Percentiles rank a stretch among this genome's conserved stretches.
Conservation (phyloP, 139 green algal species). For the Yamagishiella unicocca region DNA sequence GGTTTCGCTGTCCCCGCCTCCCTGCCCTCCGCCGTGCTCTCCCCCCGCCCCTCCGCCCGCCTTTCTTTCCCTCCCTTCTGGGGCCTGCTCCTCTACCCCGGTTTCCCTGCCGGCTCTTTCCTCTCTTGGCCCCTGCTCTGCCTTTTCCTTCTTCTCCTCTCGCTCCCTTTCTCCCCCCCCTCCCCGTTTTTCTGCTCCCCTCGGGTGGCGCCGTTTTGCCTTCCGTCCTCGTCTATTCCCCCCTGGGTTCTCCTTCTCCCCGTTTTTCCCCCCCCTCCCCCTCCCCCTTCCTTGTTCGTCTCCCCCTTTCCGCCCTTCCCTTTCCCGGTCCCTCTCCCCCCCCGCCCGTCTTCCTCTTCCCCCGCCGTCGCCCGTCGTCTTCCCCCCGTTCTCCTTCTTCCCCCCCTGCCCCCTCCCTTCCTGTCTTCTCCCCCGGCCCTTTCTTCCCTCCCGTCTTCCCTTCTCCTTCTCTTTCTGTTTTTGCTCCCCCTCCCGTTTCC, state of each 20-base stretch:
- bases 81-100: no score
- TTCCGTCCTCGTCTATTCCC: not conserved
- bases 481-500: not conserved
- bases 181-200: not conserved
- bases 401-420: not conserved
- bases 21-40: no score
- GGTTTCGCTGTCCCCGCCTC: no score
- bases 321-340: not conserved
- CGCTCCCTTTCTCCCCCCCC: not conserved
- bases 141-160: no score
- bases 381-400: not conserved
- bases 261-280: not conserved
- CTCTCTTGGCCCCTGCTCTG: no score
- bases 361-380: not conserved
- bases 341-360: not conserved
- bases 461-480: not conserved
- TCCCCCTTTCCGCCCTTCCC: not conserved
- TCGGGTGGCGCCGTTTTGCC: not conserved
- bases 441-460: not conserved
- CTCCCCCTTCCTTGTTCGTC: not conserved
- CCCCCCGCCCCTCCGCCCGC: no score
- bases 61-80: no score
- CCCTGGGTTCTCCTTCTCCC: not conserved
- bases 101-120: no score
- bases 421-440: not conserved